Base-by-base conservation (phyloP, 176 grass and related monocot species). In the Themeda triandra region DNA sequence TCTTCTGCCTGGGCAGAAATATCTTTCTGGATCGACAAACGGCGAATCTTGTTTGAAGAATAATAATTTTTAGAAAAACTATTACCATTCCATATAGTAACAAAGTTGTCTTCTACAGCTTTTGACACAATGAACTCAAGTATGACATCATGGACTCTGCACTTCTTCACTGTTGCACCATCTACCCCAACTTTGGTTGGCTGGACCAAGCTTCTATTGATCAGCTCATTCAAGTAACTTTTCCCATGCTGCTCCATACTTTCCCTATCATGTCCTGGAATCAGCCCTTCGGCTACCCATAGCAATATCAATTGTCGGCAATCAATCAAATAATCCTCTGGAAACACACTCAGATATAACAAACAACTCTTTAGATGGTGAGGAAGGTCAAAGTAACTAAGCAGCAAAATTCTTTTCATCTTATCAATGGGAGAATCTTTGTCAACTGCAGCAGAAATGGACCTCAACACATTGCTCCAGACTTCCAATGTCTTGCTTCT, bases 331-430 rank as follows among this genome's bases (percentile, higher is more conserved):
- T 46, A 64, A 73, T 86, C 84, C 37, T 86, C 77, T 3, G 75
- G 84, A 62, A 63, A 86, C 1, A 86, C 58, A 73, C 65, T 86
- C 28, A 73, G 6, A 28, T 86, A 81, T 18, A 86, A 3, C 54
- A 86, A 74, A 53, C 84, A 86, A 2, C 35, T 51, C 59, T 51
- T 86, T 4, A 81, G 76, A 37, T 73, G 2, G 18, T 63, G 73
- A 27, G 76, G 77, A 63, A 81, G 78, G 21, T 86, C 69, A 51
- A 33, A 59, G 45, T 87, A 87, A 25, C 84, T 87, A 2, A 87
- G 78, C 2, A 65, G 13, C 9, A 87, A n/a, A 65, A 81, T 86
- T 35, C 51, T 23, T 60, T 74, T 81, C 76, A 87, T 72, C 31
- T 80, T 30, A 28, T 71, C 31, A 33, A n/a, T n/a, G n/a, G n/a